Evolutionary conservation across 140 eudicot species (phyloP).

Genomic region (Flaveria floridana): DNA sequence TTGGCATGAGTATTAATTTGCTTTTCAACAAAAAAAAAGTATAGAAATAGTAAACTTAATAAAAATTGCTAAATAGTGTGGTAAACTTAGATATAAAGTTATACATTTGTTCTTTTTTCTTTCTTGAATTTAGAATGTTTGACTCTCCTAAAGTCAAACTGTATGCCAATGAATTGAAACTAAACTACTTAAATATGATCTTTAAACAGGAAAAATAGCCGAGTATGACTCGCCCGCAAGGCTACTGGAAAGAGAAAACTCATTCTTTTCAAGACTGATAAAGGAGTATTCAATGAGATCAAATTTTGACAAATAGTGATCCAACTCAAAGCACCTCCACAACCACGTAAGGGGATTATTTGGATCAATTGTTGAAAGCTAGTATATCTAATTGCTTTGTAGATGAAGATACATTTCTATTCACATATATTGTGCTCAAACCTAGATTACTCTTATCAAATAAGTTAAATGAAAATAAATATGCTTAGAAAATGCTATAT

Average conservation of each 20-base stretch:
- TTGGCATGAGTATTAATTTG: not conserved
- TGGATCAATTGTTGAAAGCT: constrained; percentile 3
- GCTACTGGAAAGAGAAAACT: constrained; percentile 57
- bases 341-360: not conserved
- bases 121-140: not conserved
- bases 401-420: constrained; percentile 7
- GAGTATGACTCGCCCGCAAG: constrained; percentile 54
- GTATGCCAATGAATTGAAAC: not conserved
- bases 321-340: not conserved
- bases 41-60: not conserved
- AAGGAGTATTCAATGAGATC: constrained; percentile 64
- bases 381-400: constrained; percentile 10
- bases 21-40: not conserved
- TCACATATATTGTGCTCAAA: not conserved
- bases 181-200: constrained; percentile 3
- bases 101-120: not conserved
- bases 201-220: constrained; percentile 44
- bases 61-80: not conserved
- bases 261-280: constrained; percentile 59
- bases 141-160: not conserved
- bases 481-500: not conserved
- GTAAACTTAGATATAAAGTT: not conserved
- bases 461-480: constrained; percentile 15
- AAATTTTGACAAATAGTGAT: constrained; percentile 33
- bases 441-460: constrained; percentile 15